Base-by-base conservation (phyloP, 1,139 yeast genomes). In the Wickerhamomyces sp. region DNA sequence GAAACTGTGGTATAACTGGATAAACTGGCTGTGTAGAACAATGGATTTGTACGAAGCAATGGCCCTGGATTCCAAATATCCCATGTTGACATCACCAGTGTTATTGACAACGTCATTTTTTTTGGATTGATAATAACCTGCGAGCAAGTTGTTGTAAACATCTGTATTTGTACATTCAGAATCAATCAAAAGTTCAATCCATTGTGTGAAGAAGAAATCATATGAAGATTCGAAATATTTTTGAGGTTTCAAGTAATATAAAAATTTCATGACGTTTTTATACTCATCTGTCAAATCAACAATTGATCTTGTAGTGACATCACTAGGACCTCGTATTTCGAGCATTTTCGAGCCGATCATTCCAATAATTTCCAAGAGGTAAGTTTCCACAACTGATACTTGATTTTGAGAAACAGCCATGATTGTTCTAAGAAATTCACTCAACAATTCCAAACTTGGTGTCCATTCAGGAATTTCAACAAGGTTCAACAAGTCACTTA, bases 391-490 rank as follows among this genome's bases (percentile, higher is more conserved):
- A 5, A 53, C 41, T 2, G 68, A 54, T 4, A 67, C 32, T 19
- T 64, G 64, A 10, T 55, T 52, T 23, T 58, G 63, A 30, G 69
- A 52, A 1, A 63, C 52, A n/a, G 46, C 47, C 30, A 76, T 48
- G 15, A 75, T 49, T 5, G 67, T 59, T 32, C 60, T 63, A 39
- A 70, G 58, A 4, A 78, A 41, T 1, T 75, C 59, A 4, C 57
- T 54, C 6, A 79, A 54, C 15, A 80, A 44, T 38, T 75, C 84
- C 0, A 10, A n/a, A 17, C 78, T 64, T 0, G 74, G 73, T 0
- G 85, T 66, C 75, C 81, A 83, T 38, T 76, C 80, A 0, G 87
- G 84, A 13, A 55, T 57, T 4, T 61, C 53, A 3, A 81, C 48
- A 36, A 81, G 57, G 0, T 50, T 45, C 6, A 75, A 41, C 22